phyloP scores from a whole-genome alignment of 202 grass and related monocot genomes.

The Panicum virgatum region DNA sequence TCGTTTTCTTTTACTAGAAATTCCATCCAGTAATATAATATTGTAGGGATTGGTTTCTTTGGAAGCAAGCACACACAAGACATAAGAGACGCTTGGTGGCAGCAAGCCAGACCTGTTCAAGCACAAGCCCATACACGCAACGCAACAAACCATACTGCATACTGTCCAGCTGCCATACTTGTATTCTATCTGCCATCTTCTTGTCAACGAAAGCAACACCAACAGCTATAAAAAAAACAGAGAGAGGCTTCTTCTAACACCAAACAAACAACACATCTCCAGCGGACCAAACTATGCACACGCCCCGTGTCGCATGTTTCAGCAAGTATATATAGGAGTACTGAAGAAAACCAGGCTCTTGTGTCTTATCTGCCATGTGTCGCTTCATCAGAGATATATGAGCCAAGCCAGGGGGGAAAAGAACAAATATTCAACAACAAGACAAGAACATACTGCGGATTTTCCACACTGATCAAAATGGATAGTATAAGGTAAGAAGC shows the following conservation, averaged over 20 bases:
- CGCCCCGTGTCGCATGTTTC: no score
- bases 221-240: not conserved
- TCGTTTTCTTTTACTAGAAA: not conserved
- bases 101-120: not conserved
- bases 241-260: no score
- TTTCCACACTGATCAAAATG: not conserved
- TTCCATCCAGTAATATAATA: not conserved
- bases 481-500: not conserved
- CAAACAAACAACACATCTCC: not conserved
- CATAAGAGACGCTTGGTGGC: no score
- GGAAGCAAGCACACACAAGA: not conserved
- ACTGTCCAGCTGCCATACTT: no score
- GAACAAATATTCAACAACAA: not conserved
- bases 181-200: not conserved
- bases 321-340: no score
- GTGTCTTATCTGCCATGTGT: not conserved
- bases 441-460: not conserved
- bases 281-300: not conserved
- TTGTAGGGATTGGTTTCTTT: not conserved
- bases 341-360: not conserved
- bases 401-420: not conserved
- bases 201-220: not conserved
- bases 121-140: constrained; percentile 20
- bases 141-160: not conserved
- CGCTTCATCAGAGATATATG: not conserved